These are phyloP conservation scores for Nymphaea colorata DNA, from an alignment of 164 flowering plant genomes.

Conservation along the genomic window DNA sequence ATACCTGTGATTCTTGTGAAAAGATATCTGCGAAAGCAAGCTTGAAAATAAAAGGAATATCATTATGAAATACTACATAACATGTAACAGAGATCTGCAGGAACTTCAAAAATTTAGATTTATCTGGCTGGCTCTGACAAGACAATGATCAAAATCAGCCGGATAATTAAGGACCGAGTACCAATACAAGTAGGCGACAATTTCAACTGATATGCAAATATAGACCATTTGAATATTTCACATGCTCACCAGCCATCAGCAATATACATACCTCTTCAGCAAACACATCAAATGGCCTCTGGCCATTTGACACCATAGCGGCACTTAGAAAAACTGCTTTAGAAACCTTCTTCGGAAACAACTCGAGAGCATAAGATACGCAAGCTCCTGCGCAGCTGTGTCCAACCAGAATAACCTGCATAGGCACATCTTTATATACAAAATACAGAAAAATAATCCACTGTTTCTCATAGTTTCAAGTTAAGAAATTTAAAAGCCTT, in stretches of 20 bases:
- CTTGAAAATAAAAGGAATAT: slow-evolving; percentile 27
- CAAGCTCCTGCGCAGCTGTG: slow-evolving; percentile 95
- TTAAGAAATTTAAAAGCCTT: too few relatives aligned
- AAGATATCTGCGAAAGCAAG: slow-evolving; percentile 80
- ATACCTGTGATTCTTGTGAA: slow-evolving; percentile 59
- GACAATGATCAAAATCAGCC: not conserved
- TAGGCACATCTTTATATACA: slow-evolving; percentile 1
- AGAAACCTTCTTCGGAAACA: slow-evolving; percentile 55
- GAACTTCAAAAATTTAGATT: not conserved
- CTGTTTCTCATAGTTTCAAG: too few relatives aligned
- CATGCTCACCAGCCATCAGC: too few relatives aligned
- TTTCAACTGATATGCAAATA: too few relatives aligned
- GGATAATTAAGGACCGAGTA: too few relatives aligned
- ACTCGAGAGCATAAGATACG: slow-evolving; percentile 83
- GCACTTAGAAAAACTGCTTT: slow-evolving; percentile 88
- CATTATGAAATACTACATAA: not conserved
- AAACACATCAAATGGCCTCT: slow-evolving; percentile 89
- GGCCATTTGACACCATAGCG: slow-evolving; percentile 79
- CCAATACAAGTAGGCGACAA: too few relatives aligned
- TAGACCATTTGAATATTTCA: too few relatives aligned
- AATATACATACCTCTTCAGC: slow-evolving; percentile 53
- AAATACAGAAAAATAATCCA: not conserved
- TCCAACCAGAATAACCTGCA: slow-evolving; percentile 90
- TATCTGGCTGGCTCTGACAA: not conserved
- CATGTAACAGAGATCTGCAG: not conserved